Conservation (phyloP, 1,284 basidiomycete genomes). For the Cryptococcus amylolentus region DNA sequence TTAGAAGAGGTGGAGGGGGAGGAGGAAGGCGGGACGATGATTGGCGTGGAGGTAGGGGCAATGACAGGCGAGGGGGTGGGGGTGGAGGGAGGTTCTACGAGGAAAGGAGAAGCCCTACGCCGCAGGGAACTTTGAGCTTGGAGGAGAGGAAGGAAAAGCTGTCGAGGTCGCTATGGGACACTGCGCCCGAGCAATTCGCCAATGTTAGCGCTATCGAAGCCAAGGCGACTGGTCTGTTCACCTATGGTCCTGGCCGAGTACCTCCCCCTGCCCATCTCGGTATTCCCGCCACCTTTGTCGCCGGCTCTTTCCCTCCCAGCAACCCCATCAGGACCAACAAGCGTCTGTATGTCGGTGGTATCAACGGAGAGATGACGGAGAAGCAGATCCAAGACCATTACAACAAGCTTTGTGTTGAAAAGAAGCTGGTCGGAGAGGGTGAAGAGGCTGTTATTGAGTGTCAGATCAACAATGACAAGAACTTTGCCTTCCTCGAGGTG, state of each 20-base stretch:
- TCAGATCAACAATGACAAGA: slow-evolving; percentile 96
- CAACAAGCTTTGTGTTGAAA: slow-evolving; percentile 91
- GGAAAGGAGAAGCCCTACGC: slow-evolving; percentile 77
- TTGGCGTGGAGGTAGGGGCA: slow-evolving; percentile 14
- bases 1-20: slow-evolving; percentile 1
- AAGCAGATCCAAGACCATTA: slow-evolving; percentile 86
- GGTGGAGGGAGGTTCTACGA: slow-evolving; percentile 55
- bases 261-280: slow-evolving; percentile 44
- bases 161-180: slow-evolving; percentile 87
- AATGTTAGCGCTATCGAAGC: slow-evolving; percentile 91
- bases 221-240: slow-evolving; percentile 80
- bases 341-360: slow-evolving; percentile 91
- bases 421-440: slow-evolving; percentile 74
- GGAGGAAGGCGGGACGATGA: not conserved
- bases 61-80: slow-evolving; percentile 51
- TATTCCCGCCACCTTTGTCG: slow-evolving; percentile 29
- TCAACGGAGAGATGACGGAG: slow-evolving; percentile 87
- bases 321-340: slow-evolving; percentile 77
- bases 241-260: slow-evolving; percentile 44
- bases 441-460: slow-evolving; percentile 88
- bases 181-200: slow-evolving; percentile 91
- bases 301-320: slow-evolving; percentile 32
- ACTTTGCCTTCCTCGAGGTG: slow-evolving; percentile 95
- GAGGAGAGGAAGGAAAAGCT: slow-evolving; percentile 76
- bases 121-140: slow-evolving; percentile 74